Base-by-base conservation (phyloP, 208 protist species). In the Crithidia mellificae region DNA sequence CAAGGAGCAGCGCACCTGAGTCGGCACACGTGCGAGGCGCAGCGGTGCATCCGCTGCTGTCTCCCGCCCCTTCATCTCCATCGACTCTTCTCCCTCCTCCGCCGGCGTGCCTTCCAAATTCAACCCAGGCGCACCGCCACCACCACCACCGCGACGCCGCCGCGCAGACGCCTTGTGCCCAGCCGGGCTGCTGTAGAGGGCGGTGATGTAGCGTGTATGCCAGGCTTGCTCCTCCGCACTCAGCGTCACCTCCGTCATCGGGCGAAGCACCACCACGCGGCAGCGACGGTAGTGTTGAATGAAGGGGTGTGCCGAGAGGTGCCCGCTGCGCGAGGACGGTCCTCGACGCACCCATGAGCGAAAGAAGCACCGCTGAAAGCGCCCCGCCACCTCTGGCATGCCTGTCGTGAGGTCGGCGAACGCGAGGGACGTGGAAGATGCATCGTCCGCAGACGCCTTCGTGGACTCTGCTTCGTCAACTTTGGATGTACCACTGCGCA, bases 341-440 rank as follows among this genome's bases (percentile, higher is more conserved):
- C 54, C 70, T 19, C 67, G 63, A 30, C 71, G 52, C 49, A 56
- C 47, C 62, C 72, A 59, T 14, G 34, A 29, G 14, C 84, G 81
- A 34, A 94, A 69, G 34, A 89, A 76, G 62, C 84, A 92, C 15
- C 89, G 85, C 62, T 94, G 89, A 50, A 84, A 90, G 9, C 89
- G 64, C 12, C 85, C 86, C 5, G 83, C 79, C 44, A 90, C 77
- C 73, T 94, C 79, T 14, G 72, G 84, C 46, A 83, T 55, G 11
- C 62, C 68, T 2, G 64, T 36, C 41, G 70, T 54, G 32, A 39
- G 17, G 62, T 74, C 41, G 5, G 52, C 22, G 30, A 41, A 32
- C 30, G 34, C 2, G 8, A 24, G 24, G 8, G 52, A 4, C 1
- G 52, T 41, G 8, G 30, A 36, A 1, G 20, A 20, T 7, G 34